phyloP scores from a whole-genome alignment of 192 early-diverging fungal genomes.

The Backusella luteola region DNA sequence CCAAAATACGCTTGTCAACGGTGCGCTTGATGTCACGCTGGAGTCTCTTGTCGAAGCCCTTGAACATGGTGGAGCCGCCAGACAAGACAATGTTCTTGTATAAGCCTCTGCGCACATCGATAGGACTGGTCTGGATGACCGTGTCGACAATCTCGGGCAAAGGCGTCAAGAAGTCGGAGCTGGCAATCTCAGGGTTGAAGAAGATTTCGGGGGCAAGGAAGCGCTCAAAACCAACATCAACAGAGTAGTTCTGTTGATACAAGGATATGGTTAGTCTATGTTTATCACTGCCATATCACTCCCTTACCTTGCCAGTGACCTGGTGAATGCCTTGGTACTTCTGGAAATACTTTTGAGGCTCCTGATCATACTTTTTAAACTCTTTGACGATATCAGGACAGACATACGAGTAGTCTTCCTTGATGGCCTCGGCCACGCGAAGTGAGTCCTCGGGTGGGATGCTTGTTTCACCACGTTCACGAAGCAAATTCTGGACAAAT shows the following conservation, averaged over 20 bases:
- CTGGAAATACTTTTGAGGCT: constrained; percentile 88
- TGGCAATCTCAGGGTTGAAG: constrained; percentile 98
- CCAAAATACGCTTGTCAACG: constrained; percentile 69
- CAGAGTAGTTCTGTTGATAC: constrained; percentile 63
- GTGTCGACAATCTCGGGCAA: constrained; percentile 95
- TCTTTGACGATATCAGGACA: constrained; percentile 97
- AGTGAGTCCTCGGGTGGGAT: constrained; percentile 98
- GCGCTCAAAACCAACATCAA: constrained; percentile 98
- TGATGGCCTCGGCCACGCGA: constrained; percentile 92
- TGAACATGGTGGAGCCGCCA: constrained; percentile 99
- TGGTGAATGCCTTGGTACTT: constrained; percentile 81
- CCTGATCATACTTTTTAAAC: constrained; percentile 90
- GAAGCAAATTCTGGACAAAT: constrained; percentile 96
- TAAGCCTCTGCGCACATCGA: constrained; percentile 94
- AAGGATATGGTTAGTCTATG: too few relatives aligned
- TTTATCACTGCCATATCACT: too few relatives aligned
- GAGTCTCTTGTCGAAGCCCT: constrained; percentile 92
- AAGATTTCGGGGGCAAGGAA: constrained; percentile 99
- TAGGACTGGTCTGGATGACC: constrained; percentile 95
- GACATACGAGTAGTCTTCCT: constrained; percentile 96
- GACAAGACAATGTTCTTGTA: constrained; percentile 99
- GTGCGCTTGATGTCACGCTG: constrained; percentile 93
- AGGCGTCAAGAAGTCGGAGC: constrained; percentile 94
- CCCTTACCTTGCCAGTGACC: constrained; percentile 76
- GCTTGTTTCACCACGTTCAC: constrained; percentile 90